Conservation (phyloP, 2,329 filamentous ascomycete species). For the Cordyceps farinosa region DNA sequence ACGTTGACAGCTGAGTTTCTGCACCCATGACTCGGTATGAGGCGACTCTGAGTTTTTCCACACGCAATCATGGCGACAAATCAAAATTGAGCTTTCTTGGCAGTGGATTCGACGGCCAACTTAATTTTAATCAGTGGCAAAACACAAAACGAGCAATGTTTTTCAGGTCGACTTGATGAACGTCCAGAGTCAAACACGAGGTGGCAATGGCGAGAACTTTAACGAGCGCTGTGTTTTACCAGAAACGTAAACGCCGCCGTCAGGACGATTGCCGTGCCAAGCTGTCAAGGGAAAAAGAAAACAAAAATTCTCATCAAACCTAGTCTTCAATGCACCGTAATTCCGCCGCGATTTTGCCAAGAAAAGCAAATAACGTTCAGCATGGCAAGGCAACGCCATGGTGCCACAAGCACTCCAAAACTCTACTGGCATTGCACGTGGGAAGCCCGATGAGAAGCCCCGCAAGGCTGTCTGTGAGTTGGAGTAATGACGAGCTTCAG, state of each 20-base stretch:
- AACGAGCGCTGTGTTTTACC: background rate
- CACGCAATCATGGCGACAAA: background rate
- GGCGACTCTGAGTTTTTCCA: conserved; percentile 7
- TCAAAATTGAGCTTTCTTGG: background rate
- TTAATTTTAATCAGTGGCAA: background rate
- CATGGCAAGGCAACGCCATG: background rate
- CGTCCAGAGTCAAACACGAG: background rate
- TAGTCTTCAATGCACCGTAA: background rate
- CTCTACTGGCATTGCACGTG: too few species aligned
- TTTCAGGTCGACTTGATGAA: background rate
- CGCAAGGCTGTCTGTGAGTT: background rate
- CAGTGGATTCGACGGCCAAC: background rate
- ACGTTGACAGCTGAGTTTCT: background rate
- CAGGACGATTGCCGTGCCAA: background rate
- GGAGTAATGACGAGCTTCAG: background rate
- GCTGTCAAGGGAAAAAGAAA: too few species aligned
- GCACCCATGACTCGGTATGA: conserved; percentile 5
- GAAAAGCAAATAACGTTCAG: background rate
- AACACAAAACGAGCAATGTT: too few species aligned
- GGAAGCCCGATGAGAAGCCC: too few species aligned
- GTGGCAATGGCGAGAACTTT: background rate
- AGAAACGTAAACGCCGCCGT: background rate
- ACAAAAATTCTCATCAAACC: background rate
- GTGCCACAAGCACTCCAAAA: background rate
- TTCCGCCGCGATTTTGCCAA: background rate